Conservation (phyloP, 352 stramenopile genomes). For the Globisporangium barbulae region DNA sequence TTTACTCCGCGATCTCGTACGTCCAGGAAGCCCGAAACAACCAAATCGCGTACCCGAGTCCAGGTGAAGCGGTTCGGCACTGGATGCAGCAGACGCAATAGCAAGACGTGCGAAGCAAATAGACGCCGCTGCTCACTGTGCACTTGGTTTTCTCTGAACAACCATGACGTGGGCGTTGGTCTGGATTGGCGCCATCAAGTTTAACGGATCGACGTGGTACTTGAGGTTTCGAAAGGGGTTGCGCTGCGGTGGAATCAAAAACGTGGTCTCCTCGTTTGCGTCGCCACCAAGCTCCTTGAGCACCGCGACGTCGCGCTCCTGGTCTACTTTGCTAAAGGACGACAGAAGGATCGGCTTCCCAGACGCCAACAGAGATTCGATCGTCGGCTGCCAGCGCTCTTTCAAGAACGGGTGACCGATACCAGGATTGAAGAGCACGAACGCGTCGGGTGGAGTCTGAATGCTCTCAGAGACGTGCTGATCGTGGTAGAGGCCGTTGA, state of each 20-base stretch:
- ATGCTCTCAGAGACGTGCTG: conserved; percentile 18
- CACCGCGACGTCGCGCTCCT: conserved; percentile 49
- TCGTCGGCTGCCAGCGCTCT: conserved; percentile 50
- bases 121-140: not conserved
- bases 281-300: conserved; percentile 30
- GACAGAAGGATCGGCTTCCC: conserved; percentile 54
- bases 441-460: conserved; percentile 35
- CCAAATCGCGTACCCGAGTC: conserved; percentile 28
- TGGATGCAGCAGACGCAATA: conserved; percentile 79
- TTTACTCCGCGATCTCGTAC: conserved; percentile 66
- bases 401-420: conserved; percentile 51
- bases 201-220: conserved; percentile 42
- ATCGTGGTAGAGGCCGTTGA: conserved; percentile 55
- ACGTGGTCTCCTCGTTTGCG: conserved; percentile 21
- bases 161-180: conserved; percentile 58
- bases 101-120: not conserved
- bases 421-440: conserved; percentile 74
- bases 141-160: conserved; percentile 23
- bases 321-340: conserved; percentile 60
- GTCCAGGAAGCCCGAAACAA: conserved; percentile 43
- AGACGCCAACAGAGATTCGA: conserved; percentile 39
- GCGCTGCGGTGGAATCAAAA: conserved; percentile 28
- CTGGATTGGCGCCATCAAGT: conserved; percentile 38
- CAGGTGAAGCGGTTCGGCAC: conserved; percentile 57
- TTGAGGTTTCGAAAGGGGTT: conserved; percentile 70